phyloP scores from a whole-genome alignment of 2,329 filamentous ascomycete species.

The Ophiostoma sp. region DNA sequence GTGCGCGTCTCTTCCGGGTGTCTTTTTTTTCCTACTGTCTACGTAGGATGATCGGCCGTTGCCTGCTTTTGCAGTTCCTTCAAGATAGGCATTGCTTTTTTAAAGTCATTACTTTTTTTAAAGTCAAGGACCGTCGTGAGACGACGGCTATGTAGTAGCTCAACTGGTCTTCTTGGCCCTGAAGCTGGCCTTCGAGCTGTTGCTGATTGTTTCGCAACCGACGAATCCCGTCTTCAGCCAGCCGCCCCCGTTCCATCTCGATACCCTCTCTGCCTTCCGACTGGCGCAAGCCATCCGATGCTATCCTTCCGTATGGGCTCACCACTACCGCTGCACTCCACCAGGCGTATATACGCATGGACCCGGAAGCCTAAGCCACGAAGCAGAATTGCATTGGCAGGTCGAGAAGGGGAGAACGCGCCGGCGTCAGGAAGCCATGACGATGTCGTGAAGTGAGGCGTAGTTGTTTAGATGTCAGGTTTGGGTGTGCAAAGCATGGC shows the following conservation, averaged over 20 bases:
- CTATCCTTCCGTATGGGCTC: too few species aligned
- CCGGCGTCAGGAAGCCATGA: too few species aligned
- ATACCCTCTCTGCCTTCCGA: neutral
- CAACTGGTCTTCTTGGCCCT: neutral
- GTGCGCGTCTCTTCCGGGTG: neutral
- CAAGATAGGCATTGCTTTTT: neutral
- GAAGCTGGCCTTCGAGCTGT: neutral
- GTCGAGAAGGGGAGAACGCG: too few species aligned
- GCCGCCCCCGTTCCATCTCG: neutral
- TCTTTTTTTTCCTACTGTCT: neutral
- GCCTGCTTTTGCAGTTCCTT: neutral
- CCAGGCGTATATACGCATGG: too few species aligned
- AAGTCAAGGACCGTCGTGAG: neutral
- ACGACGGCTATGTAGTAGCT: constrained; percentile 4
- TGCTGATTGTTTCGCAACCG: constrained; percentile 3
- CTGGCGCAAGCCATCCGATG: too few species aligned
- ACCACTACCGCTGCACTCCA: too few species aligned
- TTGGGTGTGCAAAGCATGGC: too few species aligned
- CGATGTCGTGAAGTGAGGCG: too few species aligned
- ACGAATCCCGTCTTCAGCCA: neutral
- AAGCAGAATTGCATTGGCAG: too few species aligned
- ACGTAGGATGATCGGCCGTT: neutral
- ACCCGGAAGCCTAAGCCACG: too few species aligned
- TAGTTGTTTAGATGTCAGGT: too few species aligned
- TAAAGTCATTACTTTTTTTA: too few species aligned